Evolutionary conservation across 306 rosid genomes (phyloP), one percentile per base, ranked within the genome.

Genomic region (Oxytropis ochrocephala): DNA sequence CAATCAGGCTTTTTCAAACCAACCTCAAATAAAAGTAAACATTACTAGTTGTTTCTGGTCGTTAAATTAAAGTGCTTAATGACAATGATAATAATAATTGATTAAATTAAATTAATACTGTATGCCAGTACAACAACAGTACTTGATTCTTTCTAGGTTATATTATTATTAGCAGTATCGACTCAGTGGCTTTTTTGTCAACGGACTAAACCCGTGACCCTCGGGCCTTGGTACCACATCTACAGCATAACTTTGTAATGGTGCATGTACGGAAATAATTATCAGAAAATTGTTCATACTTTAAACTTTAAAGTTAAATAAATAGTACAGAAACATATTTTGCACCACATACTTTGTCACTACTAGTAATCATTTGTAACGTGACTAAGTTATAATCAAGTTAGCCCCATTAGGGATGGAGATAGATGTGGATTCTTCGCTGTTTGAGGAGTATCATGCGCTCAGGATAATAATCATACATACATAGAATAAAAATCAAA

Each of bases 191-290:
- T 38, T 54, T 64, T 64, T 56, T 44, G 67, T 53, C 67, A 54
- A 56, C 61, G 11, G 57, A 33, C 10, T 7, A 47, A 63, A 64
- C 62, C 73, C 69, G 73, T 65, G 64, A 72, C 52, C 39, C 41
- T 21, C 50, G 66, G 49, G 5, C 6, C 2, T 21, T 21, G 24
- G 24, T 21, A 21, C 24, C 24, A 21, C 24, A 21, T 21, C 53
- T 16, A 39, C 11, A 24, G 68, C 13, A 58, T 24, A 71, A 18
- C 11, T 56, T 17, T 17, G 47, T n/a, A 10, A 18, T 11, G 3
- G 13, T 60, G 30, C 9, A 21, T 19, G 9, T 18, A 47, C 18
- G 5, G 8, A 61, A 38, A 41, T 52, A 42, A 9, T 60, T 13
- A 41, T 38, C 3, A 5, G 35, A 51, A 69, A 67, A 51, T 12